Base-by-base conservation (phyloP, 371 early-diverging fungal species). In the Mucor piriformis region DNA sequence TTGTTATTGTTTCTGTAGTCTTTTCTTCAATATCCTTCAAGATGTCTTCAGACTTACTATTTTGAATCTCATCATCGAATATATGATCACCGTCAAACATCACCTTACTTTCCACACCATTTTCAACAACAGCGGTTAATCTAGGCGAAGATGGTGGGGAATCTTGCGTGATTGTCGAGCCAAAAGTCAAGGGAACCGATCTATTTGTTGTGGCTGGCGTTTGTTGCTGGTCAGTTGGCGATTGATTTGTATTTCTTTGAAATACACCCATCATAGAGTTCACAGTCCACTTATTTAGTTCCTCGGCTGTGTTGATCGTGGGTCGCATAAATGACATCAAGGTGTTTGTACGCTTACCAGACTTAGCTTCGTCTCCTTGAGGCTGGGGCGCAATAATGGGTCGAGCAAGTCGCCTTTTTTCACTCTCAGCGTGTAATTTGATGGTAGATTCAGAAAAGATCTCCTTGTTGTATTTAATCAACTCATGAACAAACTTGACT, bases 321-420 rank as follows among this genome's bases (percentile, higher is more conserved):
- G 74, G 60, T 13, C 71, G 56, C 61, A 77, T 73, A 43, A 79
- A 69, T 0, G 74, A 68, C 79, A 75, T 75, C 15, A 79, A 43
- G 35, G 54, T 56, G 6, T 18, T 50, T 1, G 67, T 61, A 13
- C 71, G 61, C 23, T 68, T 69, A 13, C 18, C 16, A 35, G 65
- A 24, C 20, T 49, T 32, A 12, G 48, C 23, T 29, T 54, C 32
- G 34, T 63, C 35, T 55, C 12, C 12, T 40, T 59, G 24, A 11
- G 56, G 63, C 21, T 57, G 25, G 23, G 46, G 62, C 2, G 67
- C 72, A 13, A 64, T 50, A 15, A 75, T 48, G 0, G 77, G 74
- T 3, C 63, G 54, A 7, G 76, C 72, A 25, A 56, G 67, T 2
- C 77, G 72, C 32, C 76, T 58, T 23, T 73, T 74, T 50, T 73